Evolutionary conservation across 1,284 basidiomycete species (phyloP).

Genomic region (Singerocomus inundabilis): DNA sequence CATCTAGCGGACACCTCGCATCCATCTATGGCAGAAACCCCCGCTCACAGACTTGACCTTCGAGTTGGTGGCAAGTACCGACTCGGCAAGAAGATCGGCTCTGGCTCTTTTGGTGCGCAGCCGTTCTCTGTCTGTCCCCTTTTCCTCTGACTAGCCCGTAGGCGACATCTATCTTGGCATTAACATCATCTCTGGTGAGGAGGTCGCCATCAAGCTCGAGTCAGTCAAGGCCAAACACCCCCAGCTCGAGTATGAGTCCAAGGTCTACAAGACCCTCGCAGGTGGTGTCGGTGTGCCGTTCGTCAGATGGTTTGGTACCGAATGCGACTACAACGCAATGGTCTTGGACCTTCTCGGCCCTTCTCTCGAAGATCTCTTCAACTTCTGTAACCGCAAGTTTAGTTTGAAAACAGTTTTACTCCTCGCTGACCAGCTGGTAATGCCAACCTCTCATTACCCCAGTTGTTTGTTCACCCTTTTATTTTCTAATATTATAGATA

Average conservation of each 20-base stretch:
- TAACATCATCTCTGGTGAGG: slow-evolving; percentile 99
- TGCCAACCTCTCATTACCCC: slow-evolving; percentile 24
- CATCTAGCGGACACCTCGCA: slow-evolving; percentile 13
- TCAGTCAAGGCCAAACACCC: slow-evolving; percentile 99
- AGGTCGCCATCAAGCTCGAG: slow-evolving; percentile 99
- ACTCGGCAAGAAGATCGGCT: slow-evolving; percentile 99
- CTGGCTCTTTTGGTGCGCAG: slow-evolving; percentile 91
- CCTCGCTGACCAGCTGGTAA: slow-evolving; percentile 93
- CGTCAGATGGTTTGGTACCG: slow-evolving; percentile 97
- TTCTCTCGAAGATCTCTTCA: slow-evolving; percentile 98
- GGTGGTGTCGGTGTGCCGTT: slow-evolving; percentile 99
- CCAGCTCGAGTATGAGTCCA: slow-evolving; percentile 99
- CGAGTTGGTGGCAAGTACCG: slow-evolving; percentile 98
- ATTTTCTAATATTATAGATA: slow-evolving; percentile 56
- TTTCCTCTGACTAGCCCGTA: slow-evolving; percentile 30
- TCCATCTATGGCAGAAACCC: slow-evolving; percentile 61
- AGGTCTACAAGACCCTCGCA: slow-evolving; percentile 96
- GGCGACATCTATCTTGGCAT: slow-evolving; percentile 99
- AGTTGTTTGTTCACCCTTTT: background rate
- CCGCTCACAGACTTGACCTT: slow-evolving; percentile 83
- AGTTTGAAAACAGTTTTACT: slow-evolving; percentile 96
- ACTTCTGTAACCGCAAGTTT: slow-evolving; percentile 99
- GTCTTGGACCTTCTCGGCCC: slow-evolving; percentile 97
- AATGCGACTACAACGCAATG: slow-evolving; percentile 99
- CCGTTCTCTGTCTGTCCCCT: background rate